Evolutionary conservation across 2,329 filamentous ascomycete species (phyloP).

Genomic region (Calonectria pteridis): DNA sequence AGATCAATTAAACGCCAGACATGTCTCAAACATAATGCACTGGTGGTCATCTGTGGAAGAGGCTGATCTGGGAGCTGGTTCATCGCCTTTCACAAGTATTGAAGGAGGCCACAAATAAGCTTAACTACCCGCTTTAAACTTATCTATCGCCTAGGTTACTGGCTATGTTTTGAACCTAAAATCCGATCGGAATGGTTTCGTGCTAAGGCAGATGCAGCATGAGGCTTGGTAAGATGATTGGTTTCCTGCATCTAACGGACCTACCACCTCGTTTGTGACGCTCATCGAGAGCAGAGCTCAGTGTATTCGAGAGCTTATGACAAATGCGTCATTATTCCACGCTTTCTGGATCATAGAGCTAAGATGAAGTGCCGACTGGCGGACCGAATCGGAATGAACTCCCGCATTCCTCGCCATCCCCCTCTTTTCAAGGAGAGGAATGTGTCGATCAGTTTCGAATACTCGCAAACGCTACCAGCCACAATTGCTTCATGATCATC

Average conservation of each 20-base stretch:
- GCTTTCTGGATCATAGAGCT: background rate
- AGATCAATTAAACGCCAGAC: background rate
- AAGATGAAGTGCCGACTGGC: background rate
- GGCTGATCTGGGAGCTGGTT: background rate
- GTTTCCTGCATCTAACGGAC: background rate
- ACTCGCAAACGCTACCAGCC: background rate
- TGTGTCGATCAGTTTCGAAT: background rate
- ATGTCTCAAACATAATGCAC: background rate
- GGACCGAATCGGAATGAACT: background rate
- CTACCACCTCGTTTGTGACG: background rate
- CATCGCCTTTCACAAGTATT: background rate
- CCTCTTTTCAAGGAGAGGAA: background rate
- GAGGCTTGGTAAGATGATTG: background rate
- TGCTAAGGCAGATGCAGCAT: background rate
- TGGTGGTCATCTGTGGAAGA: background rate
- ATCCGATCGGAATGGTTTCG: background rate
- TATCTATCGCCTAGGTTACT: background rate
- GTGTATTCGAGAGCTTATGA: background rate
- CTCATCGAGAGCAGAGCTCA: background rate
- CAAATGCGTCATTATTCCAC: background rate
- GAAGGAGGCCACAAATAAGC: background rate
- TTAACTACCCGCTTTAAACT: background rate
- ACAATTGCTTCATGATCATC: background rate
- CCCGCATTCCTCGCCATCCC: background rate
- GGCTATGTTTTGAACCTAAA: background rate